A percentile compares a stretch with the other conserved stretches of the same genome.
These are phyloP conservation scores for Curvularia eragrostidis DNA, from an alignment of 2,329 filamentous ascomycete species.

Conservation along the genomic window DNA sequence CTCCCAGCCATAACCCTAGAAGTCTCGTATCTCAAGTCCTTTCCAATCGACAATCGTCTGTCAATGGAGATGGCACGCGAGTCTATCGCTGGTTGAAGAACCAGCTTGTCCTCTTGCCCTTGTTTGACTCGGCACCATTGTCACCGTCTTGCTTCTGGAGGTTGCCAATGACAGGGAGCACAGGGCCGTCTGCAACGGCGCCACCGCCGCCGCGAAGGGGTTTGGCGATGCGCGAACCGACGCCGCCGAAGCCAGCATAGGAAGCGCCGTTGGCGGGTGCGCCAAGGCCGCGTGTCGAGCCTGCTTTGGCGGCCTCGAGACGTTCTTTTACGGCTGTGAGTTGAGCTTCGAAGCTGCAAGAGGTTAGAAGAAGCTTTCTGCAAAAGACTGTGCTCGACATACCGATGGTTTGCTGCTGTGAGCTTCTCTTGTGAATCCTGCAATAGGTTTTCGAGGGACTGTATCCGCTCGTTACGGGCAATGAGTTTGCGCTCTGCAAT, in stretches of 20 bases:
- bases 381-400: slow-evolving; percentile 51
- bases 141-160: slow-evolving; percentile 61
- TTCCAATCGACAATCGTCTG: not conserved
- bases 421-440: slow-evolving; percentile 99
- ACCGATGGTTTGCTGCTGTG: slow-evolving; percentile 96
- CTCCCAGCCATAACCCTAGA: not conserved
- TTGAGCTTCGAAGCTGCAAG: slow-evolving; percentile 88
- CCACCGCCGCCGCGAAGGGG: slow-evolving; percentile 63
- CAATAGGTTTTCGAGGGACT: slow-evolving; percentile 87
- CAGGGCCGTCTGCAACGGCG: slow-evolving; percentile 47
- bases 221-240: slow-evolving; percentile 66
- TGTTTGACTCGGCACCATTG: slow-evolving; percentile 51
- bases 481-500: slow-evolving; percentile 98
- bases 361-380: slow-evolving; percentile 13
- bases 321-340: slow-evolving; percentile 97
- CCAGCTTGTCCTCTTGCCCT: slow-evolving; percentile 74
- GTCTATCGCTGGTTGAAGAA: slow-evolving; percentile 63
- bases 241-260: slow-evolving; percentile 69
- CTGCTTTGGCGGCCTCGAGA: slow-evolving; percentile 91
- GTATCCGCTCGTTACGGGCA: slow-evolving; percentile 94
- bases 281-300: slow-evolving; percentile 82
- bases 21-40: not conserved
- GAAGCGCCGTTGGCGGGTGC: slow-evolving; percentile 64
- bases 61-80: not conserved
- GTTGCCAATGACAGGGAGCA: slow-evolving; percentile 53